Conservation (phyloP, 2,329 filamentous ascomycete genomes). For the Calycina marina region DNA sequence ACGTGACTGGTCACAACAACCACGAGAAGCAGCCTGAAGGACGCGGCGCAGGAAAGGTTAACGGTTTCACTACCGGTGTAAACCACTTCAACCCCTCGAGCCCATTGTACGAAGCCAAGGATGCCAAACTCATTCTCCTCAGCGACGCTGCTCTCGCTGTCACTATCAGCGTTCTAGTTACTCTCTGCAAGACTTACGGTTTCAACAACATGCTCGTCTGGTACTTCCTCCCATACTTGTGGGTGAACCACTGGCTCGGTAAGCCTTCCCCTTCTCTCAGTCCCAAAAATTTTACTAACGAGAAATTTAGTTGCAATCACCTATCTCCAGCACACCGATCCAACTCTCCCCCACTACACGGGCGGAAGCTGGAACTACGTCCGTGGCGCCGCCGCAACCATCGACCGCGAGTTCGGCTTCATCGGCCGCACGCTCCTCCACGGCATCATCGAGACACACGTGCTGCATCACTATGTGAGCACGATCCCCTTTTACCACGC, state of each 20-base stretch:
- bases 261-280: slow-evolving; percentile 29
- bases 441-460: slow-evolving; percentile 95
- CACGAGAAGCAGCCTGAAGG: slow-evolving; percentile 86
- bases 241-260: slow-evolving; percentile 99
- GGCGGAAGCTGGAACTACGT: slow-evolving; percentile 81
- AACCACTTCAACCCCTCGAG: slow-evolving; percentile 89
- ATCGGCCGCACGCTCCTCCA: slow-evolving; percentile 82
- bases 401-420: slow-evolving; percentile 95
- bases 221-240: slow-evolving; percentile 91
- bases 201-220: slow-evolving; percentile 80
- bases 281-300: not conserved
- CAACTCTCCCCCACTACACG: slow-evolving; percentile 82
- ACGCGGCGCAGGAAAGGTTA: slow-evolving; percentile 81
- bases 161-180: slow-evolving; percentile 40
- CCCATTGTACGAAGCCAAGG: slow-evolving; percentile 82
- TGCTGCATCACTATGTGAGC: slow-evolving; percentile 94
- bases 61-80: slow-evolving; percentile 66
- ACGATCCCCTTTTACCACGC: slow-evolving; percentile 95
- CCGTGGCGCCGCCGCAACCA: slow-evolving; percentile 85
- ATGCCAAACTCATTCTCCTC: slow-evolving; percentile 72
- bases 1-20: slow-evolving; percentile 92
- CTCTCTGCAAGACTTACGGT: slow-evolving; percentile 64
- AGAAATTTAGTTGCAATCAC: slow-evolving; percentile 68
- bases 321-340: slow-evolving; percentile 94
- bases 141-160: slow-evolving; percentile 68